phyloP scores from a whole-genome alignment of 129 eudicot genomes.

The Oenanthe sinensis region DNA sequence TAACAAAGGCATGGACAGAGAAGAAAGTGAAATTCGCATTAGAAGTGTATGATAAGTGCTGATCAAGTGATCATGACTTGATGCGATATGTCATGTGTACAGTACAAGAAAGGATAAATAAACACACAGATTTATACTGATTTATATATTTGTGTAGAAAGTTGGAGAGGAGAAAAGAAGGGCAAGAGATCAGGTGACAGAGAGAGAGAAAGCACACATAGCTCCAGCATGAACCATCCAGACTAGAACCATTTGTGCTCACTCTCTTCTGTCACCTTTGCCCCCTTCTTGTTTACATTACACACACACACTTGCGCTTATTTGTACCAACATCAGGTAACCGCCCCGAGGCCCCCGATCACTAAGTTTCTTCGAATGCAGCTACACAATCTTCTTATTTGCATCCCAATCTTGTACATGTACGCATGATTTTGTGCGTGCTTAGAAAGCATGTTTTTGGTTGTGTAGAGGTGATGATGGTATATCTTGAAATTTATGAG shows the following conservation, averaged over 20 bases:
- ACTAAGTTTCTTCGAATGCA: background rate
- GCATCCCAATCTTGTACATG: background rate
- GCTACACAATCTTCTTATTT: background rate
- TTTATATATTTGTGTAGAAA: background rate
- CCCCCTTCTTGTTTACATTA: background rate
- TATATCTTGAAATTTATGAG: background rate
- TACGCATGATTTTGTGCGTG: background rate
- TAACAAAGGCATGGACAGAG: background rate
- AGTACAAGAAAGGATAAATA: background rate
- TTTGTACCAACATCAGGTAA: too few species aligned
- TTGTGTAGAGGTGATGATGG: background rate
- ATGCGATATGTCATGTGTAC: too few species aligned
- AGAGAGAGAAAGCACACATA: background rate
- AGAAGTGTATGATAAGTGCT: too few species aligned
- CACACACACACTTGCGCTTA: background rate
- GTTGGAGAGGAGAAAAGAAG: background rate
- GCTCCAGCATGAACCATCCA: background rate
- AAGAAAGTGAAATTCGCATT: background rate
- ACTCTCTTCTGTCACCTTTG: constrained; percentile 4
- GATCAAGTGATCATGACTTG: too few species aligned
- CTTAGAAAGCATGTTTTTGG: background rate
- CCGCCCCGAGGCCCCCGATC: too few species aligned
- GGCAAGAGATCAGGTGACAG: background rate
- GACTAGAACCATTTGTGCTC: constrained; percentile 3
- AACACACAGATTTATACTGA: background rate